A percentile compares a stretch with the other conserved stretches of the same genome.
Conservation (phyloP, 2,329 filamentous ascomycete genomes). For the Xylariaceae sp. region DNA sequence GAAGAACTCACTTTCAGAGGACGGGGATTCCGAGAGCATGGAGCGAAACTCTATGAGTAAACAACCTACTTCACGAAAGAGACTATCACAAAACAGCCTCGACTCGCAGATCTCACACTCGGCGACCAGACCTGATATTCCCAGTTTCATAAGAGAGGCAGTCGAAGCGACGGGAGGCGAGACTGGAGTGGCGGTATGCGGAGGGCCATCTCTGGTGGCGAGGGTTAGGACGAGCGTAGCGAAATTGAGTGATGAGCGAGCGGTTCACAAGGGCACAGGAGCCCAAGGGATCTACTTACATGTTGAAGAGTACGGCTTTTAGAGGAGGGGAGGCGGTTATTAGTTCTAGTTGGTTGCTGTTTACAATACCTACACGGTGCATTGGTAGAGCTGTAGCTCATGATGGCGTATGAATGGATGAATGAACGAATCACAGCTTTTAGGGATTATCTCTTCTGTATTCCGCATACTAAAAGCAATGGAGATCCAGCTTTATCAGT, state of each 20-base stretch:
- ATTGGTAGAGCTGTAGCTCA: too few relatives aligned
- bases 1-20: slow-evolving; percentile 17
- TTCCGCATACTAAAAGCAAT: too few relatives aligned
- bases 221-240: slow-evolving; percentile 51
- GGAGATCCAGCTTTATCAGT: too few relatives aligned
- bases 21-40: slow-evolving; percentile 18
- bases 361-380: not conserved
- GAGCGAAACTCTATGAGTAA: slow-evolving; percentile 24
- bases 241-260: slow-evolving; percentile 53
- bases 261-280: slow-evolving; percentile 58
- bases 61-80: slow-evolving; percentile 12
- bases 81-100: slow-evolving; percentile 25
- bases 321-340: not conserved
- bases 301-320: slow-evolving; percentile 56
- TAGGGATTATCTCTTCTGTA: too few relatives aligned
- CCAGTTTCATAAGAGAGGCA: slow-evolving; percentile 45
- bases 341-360: not conserved
- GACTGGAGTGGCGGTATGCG: slow-evolving; percentile 56
- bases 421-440: too few relatives aligned
- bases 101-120: slow-evolving; percentile 43
- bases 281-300: slow-evolving; percentile 57
- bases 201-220: slow-evolving; percentile 50
- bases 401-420: too few relatives aligned
- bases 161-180: slow-evolving; percentile 56
- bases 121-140: slow-evolving; percentile 45